These are phyloP conservation scores for Mortierella sp. DNA, from an alignment of 371 early-diverging fungal species.

Conservation along the genomic window DNA sequence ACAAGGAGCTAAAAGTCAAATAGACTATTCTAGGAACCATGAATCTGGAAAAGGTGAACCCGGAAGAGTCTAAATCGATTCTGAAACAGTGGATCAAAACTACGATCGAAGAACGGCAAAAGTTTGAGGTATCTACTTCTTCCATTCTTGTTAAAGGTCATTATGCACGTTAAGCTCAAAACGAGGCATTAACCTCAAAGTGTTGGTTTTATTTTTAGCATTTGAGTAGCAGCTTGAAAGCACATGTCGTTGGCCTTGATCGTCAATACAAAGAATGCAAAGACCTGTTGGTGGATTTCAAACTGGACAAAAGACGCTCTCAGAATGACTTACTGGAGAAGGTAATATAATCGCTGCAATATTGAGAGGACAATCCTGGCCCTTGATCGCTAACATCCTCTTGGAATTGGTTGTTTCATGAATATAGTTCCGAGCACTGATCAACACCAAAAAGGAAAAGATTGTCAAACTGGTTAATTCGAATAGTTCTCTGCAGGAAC, in stretches of 20 bases:
- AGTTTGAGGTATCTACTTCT: slow-evolving; percentile 13
- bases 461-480: slow-evolving; percentile 16
- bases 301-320: slow-evolving; percentile 16
- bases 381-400: neutral
- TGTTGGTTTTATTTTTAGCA: neutral
- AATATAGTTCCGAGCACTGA: slow-evolving; percentile 28
- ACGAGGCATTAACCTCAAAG: neutral
- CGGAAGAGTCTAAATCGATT: slow-evolving; percentile 30
- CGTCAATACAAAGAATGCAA: slow-evolving; percentile 31
- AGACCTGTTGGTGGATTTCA: slow-evolving; percentile 19
- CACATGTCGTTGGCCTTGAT: slow-evolving; percentile 14
- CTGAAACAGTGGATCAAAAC: slow-evolving; percentile 38
- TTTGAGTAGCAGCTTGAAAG: slow-evolving; percentile 23
- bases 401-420: neutral
- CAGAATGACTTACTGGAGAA: slow-evolving; percentile 38
- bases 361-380: neutral
- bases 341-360: slow-evolving; percentile 7
- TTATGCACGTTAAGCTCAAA: neutral
- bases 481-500: slow-evolving; percentile 9
- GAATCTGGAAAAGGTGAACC: slow-evolving; percentile 14
- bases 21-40: slow-evolving; percentile 46
- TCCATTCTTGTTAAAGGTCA: too few species aligned
- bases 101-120: slow-evolving; percentile 35
- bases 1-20: too few species aligned
- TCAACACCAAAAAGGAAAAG: slow-evolving; percentile 46